phyloP scores from a whole-genome alignment of 2,329 filamentous ascomycete species.

The Ceratocystiopsis minuta region DNA sequence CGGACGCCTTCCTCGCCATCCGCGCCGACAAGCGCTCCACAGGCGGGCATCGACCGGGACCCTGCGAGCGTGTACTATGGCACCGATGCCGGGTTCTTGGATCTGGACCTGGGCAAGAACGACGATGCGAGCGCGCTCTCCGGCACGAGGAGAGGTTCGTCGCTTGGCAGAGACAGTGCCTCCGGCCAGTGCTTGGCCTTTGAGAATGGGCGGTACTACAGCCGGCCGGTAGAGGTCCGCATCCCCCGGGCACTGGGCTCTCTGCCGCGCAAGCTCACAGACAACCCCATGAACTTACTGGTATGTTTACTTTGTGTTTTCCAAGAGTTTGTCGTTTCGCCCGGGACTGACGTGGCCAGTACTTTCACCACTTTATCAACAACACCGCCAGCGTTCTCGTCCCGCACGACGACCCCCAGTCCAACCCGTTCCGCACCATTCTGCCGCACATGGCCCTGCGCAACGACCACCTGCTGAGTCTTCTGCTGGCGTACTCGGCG shows the following conservation, averaged over 20 bases:
- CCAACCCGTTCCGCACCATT: slow-evolving; percentile 34
- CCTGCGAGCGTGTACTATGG: slow-evolving; percentile 36
- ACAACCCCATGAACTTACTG: slow-evolving; percentile 67
- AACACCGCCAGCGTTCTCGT: slow-evolving; percentile 48
- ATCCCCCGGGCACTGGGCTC: slow-evolving; percentile 30
- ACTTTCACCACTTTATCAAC: slow-evolving; percentile 51
- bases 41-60: background rate
- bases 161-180: slow-evolving; percentile 5
- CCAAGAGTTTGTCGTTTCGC: background rate
- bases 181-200: slow-evolving; percentile 19
- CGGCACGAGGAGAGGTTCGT: slow-evolving; percentile 5
- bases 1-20: background rate
- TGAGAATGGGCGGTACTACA: slow-evolving; percentile 49
- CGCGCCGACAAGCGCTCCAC: background rate
- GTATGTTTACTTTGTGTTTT: slow-evolving; percentile 14
- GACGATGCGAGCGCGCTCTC: slow-evolving; percentile 51
- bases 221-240: slow-evolving; percentile 44
- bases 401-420: slow-evolving; percentile 31
- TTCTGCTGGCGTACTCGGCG: slow-evolving; percentile 69
- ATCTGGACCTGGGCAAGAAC: slow-evolving; percentile 53
- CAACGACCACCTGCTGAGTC: slow-evolving; percentile 54
- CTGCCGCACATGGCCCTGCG: slow-evolving; percentile 44
- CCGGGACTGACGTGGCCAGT: slow-evolving; percentile 15
- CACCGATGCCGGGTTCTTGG: slow-evolving; percentile 50
- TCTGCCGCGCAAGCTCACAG: slow-evolving; percentile 33